Conservation (phyloP, 2,329 filamentous ascomycete species). For the Xylaria digitata region DNA sequence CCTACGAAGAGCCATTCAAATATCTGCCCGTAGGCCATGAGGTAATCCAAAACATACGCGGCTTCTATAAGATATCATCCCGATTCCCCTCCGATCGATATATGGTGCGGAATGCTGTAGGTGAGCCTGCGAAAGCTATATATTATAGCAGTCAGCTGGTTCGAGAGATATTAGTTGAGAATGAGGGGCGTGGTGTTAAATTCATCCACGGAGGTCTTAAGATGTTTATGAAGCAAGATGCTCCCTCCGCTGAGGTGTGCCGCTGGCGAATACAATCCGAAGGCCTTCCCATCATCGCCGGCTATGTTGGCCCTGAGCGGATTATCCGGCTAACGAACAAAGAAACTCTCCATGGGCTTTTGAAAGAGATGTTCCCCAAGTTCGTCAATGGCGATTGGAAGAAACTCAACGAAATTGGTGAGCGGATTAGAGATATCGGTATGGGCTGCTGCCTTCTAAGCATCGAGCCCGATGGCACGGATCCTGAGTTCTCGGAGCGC, state of each 20-base stretch:
- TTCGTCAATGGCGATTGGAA: conserved; percentile 79
- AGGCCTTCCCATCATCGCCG: conserved; percentile 89
- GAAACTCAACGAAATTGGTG: conserved; percentile 86
- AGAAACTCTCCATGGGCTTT: conserved; percentile 81
- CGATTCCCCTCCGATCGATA: conserved; percentile 92
- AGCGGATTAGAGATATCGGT: conserved; percentile 79
- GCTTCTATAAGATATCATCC: conserved; percentile 85
- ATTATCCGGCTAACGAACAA: conserved; percentile 80
- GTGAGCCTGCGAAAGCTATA: conserved; percentile 90
- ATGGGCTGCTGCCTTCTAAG: conserved; percentile 94
- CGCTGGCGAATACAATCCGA: conserved; percentile 96
- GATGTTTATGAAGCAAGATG: conserved; percentile 99
- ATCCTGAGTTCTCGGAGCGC: conserved; percentile 72
- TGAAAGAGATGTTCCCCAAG: conserved; percentile 97
- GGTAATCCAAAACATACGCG: conserved; percentile 80
- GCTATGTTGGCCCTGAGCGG: conserved; percentile 84
- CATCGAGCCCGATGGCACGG: conserved; percentile 78
- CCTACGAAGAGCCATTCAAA: conserved; percentile 92
- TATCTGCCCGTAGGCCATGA: conserved; percentile 80
- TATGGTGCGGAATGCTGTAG: conserved; percentile 93
- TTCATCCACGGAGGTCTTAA: conserved; percentile 97
- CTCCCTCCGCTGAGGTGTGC: conserved; percentile 86
- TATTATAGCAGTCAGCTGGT: conserved; percentile 93
- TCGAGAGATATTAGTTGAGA: conserved; percentile 84
- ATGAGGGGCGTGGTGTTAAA: conserved; percentile 91